phyloP scores from a whole-genome alignment of 2,329 filamentous ascomycete species.

The Penicillium sp. region DNA sequence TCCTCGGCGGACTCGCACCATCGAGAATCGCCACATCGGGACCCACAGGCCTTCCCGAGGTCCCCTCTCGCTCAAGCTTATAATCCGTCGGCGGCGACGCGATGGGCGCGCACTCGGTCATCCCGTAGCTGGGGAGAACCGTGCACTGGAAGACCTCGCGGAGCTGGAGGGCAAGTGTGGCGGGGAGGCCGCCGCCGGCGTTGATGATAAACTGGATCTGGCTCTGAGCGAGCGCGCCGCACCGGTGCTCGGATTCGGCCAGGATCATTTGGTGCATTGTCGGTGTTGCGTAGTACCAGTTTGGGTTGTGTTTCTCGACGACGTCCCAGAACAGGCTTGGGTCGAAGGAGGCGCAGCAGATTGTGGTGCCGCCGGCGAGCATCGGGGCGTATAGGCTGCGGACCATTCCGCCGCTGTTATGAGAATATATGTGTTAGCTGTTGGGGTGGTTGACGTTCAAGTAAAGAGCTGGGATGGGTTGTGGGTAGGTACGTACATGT shows the following conservation, averaged over 20 bases:
- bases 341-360: constrained; percentile 61
- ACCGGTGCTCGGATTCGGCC: constrained; percentile 49
- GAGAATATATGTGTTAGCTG: background rate
- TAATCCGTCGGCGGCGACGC: constrained; percentile 61
- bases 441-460: too few species aligned
- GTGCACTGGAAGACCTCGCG: constrained; percentile 57
- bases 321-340: constrained; percentile 62
- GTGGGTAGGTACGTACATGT: constrained; percentile 51
- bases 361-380: constrained; percentile 58
- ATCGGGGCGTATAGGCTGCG: constrained; percentile 61
- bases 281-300: constrained; percentile 64
- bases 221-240: constrained; percentile 48
- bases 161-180: constrained; percentile 56
- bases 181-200: constrained; percentile 59
- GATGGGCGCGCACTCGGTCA: constrained; percentile 66
- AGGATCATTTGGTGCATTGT: constrained; percentile 63
- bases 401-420: constrained; percentile 55
- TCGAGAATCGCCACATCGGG: constrained; percentile 59
- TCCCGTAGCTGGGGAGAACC: constrained; percentile 62
- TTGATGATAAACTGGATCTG: constrained; percentile 61
- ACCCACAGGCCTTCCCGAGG: constrained; percentile 58
- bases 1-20: constrained; percentile 37
- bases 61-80: constrained; percentile 57
- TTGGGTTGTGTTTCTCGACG: constrained; percentile 53
- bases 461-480: too few species aligned